Percentiles rank a stretch among this genome's conserved stretches.
phyloP scores from a whole-genome alignment of 805 yeast species.

The Zygosaccharomyces kombuchaensis region DNA sequence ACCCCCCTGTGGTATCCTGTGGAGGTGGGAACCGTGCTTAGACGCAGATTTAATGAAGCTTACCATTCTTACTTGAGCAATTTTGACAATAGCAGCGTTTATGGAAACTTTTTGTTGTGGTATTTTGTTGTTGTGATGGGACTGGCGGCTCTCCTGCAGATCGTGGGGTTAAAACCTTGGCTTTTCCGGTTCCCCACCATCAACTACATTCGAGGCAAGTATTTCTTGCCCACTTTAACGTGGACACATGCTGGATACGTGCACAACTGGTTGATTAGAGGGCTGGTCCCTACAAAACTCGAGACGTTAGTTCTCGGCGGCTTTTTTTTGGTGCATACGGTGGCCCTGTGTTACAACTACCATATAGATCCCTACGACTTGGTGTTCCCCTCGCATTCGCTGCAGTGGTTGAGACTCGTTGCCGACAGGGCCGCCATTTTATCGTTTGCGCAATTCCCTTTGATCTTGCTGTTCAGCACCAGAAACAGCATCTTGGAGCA shows the following conservation, averaged over 20 bases:
- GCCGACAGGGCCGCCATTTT: constrained; percentile 49
- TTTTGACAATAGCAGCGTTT: constrained; percentile 19
- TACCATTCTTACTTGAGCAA: constrained; percentile 19
- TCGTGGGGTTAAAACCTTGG: constrained; percentile 10
- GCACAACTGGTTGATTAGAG: constrained; percentile 9
- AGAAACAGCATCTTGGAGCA: constrained; percentile 63
- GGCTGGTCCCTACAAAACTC: constrained; percentile 22
- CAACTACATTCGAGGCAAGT: constrained; percentile 18
- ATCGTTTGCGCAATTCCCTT: constrained; percentile 47
- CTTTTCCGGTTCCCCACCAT: constrained; percentile 10
- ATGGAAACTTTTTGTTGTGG: constrained; percentile 12
- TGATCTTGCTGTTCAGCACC: constrained; percentile 59
- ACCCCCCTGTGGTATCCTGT: constrained; percentile 11
- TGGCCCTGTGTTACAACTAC: constrained; percentile 13
- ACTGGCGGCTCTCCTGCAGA: constrained; percentile 9
- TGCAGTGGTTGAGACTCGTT: constrained; percentile 28
- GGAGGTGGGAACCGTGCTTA: constrained; percentile 6
- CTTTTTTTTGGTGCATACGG: constrained; percentile 16
- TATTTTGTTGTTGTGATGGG: constrained; percentile 16
- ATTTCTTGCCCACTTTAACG: constrained; percentile 17
- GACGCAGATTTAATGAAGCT: constrained; percentile 13
- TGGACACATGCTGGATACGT: constrained; percentile 21
- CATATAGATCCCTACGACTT: constrained; percentile 17
- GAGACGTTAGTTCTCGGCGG: constrained; percentile 20
- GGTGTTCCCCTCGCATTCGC: constrained; percentile 11